A percentile compares a stretch with the other conserved stretches of the same genome.
Evolutionary conservation across 2,329 filamentous ascomycete genomes (phyloP).

Genomic region (Aureobasidium melanogenum): DNA sequence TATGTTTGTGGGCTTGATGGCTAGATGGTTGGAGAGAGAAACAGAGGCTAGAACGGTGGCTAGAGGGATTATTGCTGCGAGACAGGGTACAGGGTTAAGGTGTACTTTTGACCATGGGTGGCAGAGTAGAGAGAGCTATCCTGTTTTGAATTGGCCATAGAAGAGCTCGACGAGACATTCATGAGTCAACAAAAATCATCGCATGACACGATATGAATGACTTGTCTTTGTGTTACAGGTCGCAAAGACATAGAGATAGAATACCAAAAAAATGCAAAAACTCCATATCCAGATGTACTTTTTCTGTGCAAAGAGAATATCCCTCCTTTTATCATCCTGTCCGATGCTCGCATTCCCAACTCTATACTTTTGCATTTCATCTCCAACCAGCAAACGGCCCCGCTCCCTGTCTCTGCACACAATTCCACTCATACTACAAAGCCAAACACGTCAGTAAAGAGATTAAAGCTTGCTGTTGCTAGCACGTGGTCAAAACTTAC

Average conservation of each 20-base stretch:
- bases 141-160: background rate
- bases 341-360: background rate
- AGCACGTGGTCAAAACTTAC: constrained; percentile 46
- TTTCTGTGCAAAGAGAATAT: background rate
- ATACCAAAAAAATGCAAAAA: background rate
- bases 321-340: too few species aligned
- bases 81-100: background rate
- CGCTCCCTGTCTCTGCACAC: constrained; percentile 18
- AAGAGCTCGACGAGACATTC: too few species aligned
- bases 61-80: background rate
- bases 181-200: too few species aligned
- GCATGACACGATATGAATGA: too few species aligned
- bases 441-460: background rate
- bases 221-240: background rate
- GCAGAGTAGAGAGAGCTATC: constrained; percentile 7
- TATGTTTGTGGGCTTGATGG: background rate
- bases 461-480: too few species aligned
- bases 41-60: constrained; percentile 1
- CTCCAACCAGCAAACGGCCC: background rate
- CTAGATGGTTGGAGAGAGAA: constrained; percentile 11
- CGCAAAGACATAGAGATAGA: background rate
- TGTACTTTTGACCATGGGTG: constrained; percentile 12
- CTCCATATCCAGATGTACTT: background rate
- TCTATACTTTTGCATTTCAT: background rate
- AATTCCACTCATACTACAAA: constrained; percentile 26